Percentiles rank a stretch among this genome's conserved stretches.
Evolutionary conservation across 1,139 yeast species (phyloP).

Genomic region (Geotrichum restrictum): DNA sequence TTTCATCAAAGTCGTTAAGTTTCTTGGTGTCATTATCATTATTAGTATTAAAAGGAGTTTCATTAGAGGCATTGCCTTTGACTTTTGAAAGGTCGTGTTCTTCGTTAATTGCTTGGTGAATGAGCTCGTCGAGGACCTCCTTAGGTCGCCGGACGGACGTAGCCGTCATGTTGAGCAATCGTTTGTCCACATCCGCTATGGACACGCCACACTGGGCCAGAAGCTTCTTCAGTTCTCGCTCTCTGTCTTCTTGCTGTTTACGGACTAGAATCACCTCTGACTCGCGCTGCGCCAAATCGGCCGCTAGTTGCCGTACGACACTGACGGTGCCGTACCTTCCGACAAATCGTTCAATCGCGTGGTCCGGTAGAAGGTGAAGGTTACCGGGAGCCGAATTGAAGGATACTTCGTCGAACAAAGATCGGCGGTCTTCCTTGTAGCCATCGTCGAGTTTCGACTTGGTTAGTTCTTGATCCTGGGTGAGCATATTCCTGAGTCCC

Average conservation of each 20-base stretch:
- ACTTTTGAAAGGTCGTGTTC: neutral
- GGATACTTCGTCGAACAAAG: constrained; percentile 30
- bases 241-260: constrained; percentile 45
- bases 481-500: constrained; percentile 12
- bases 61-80: neutral
- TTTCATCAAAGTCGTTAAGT: neutral
- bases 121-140: constrained; percentile 31
- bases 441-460: neutral
- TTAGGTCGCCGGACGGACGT: constrained; percentile 31
- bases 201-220: constrained; percentile 48
- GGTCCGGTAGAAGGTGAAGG: constrained; percentile 39
- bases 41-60: neutral
- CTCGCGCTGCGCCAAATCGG: constrained; percentile 50
- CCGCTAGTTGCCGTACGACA: constrained; percentile 48
- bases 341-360: constrained; percentile 40
- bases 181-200: constrained; percentile 45
- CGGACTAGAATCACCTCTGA: constrained; percentile 46
- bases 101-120: constrained; percentile 37
- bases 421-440: constrained; percentile 22
- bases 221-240: constrained; percentile 44
- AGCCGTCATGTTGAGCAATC: constrained; percentile 33
- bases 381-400: constrained; percentile 39
- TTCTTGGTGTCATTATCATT: constrained; percentile 4
- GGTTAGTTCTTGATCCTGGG: constrained; percentile 1
- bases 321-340: constrained; percentile 43